Conservation (phyloP, 139 green algal species). For the Chlamydomonas sp. region DNA sequence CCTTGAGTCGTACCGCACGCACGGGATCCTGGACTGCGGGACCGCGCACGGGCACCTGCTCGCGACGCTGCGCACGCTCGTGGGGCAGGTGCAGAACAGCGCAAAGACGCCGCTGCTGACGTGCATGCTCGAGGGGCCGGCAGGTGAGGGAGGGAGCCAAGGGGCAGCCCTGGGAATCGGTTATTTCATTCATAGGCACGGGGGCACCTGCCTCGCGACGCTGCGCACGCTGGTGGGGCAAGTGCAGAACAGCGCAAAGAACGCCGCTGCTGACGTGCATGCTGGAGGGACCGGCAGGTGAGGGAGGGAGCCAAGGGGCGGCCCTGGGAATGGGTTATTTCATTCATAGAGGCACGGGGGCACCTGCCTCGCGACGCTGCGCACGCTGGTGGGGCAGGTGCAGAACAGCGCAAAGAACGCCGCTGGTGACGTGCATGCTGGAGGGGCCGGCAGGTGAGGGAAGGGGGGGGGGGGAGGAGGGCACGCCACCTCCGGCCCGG, state of each 20-base stretch:
- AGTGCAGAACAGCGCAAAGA: constrained; percentile 65
- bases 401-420: constrained; percentile 71
- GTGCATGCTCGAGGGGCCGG: constrained; percentile 76
- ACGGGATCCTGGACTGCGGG: constrained; percentile 86
- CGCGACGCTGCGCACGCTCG: constrained; percentile 35
- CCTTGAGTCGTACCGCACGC: constrained; percentile 72
- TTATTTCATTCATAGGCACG: too few species aligned
- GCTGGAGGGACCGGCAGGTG: constrained; percentile 75
- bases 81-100: constrained; percentile 58
- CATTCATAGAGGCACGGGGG: too few species aligned
- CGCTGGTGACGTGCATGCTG: constrained; percentile 79
- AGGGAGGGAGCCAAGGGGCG: too few species aligned
- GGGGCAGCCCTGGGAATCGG: too few species aligned
- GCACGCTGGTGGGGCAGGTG: constrained; percentile 53
- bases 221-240: constrained; percentile 43
- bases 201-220: constrained; percentile 65
- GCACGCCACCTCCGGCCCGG: too few species aligned
- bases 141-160: too few species aligned
- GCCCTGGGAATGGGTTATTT: too few species aligned
- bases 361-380: constrained; percentile 64
- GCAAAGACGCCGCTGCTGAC: constrained; percentile 83
- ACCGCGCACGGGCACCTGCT: constrained; percentile 71
- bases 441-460: constrained; percentile 61
- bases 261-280: constrained; percentile 83
- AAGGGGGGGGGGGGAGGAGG: too few species aligned